These are phyloP conservation scores for Iris pallida DNA, from an alignment of 116 monocot species.

Conservation along the genomic window DNA sequence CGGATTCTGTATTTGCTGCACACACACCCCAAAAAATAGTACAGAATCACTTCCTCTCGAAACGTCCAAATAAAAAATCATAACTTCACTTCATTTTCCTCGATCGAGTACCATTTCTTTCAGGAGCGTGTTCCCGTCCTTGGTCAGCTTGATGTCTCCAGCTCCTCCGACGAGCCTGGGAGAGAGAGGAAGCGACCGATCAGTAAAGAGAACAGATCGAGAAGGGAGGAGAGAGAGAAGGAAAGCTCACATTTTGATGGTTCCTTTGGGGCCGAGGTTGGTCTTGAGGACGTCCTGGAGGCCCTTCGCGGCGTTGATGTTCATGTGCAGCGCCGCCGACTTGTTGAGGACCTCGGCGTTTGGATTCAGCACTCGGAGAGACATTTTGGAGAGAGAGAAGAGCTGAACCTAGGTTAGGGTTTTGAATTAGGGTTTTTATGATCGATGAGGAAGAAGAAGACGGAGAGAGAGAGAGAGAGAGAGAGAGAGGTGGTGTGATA, in stretches of 20 bases:
- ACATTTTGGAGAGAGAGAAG: constrained; percentile 37
- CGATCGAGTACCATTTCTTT: constrained; percentile 75
- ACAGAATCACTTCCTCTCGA: not conserved
- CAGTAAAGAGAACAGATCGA: not conserved
- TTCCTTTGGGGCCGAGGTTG: constrained; percentile 95
- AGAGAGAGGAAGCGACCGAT: not conserved
- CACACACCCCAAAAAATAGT: not conserved
- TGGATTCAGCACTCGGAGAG: constrained; percentile 80
- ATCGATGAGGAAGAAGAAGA: not conserved
- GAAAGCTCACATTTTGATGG: constrained; percentile 71
- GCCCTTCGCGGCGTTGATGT: constrained; percentile 93
- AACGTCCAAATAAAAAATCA: not conserved
- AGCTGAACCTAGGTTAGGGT: not conserved
- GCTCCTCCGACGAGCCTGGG: constrained; percentile 87
- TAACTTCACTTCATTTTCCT: not conserved
- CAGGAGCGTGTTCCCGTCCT: constrained; percentile 88
- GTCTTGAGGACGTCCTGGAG: constrained; percentile 95
- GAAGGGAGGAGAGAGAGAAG: not conserved
- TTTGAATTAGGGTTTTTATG: not conserved
- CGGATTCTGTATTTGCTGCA: constrained; percentile 92
- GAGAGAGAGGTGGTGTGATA: too few relatives aligned
- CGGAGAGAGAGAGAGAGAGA: not conserved
- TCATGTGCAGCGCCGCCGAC: constrained; percentile 91
- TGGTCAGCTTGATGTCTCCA: constrained; percentile 92
- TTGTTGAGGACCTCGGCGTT: constrained; percentile 97